Conservation (phyloP, 768 basidiomycete species). For the Suillus americanus region DNA sequence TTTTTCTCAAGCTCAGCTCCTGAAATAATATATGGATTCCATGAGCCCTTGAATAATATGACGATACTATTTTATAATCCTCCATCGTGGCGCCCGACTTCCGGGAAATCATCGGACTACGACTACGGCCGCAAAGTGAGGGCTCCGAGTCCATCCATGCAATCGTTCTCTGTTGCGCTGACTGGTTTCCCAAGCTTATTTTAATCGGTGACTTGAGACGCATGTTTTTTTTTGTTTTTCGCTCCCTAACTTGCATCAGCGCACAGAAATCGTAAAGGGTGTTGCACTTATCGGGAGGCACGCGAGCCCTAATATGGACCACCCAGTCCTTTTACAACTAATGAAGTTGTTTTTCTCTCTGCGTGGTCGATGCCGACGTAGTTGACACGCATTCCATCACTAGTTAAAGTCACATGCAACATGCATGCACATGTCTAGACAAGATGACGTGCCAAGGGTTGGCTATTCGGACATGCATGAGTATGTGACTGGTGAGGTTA, state of each 20-base stretch:
- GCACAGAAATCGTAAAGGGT: conserved; percentile 33
- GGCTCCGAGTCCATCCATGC: conserved; percentile 4
- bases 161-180: neutral
- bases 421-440: neutral
- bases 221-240: conserved; percentile 25
- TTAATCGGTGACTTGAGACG: conserved; percentile 98
- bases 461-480: neutral
- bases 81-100: no score
- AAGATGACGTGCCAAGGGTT: neutral
- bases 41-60: no score
- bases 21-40: no score
- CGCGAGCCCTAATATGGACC: conserved; percentile 10
- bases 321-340: conserved; percentile 89
- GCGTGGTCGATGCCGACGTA: neutral
- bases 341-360: neutral
- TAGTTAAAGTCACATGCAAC: neutral
- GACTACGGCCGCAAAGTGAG: conserved; percentile 97
- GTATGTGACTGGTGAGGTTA: neutral
- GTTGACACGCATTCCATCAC: neutral
- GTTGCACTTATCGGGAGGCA: neutral
- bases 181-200: conserved; percentile 65
- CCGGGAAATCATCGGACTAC: conserved; percentile 40
- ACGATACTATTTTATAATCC: no score
- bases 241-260: conserved; percentile 4
- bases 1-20: no score